Percentiles rank a stretch among this genome's conserved stretches.
Evolutionary conservation across 2,329 filamentous ascomycete species (phyloP).

Genomic region (Diaporthe australafricana): DNA sequence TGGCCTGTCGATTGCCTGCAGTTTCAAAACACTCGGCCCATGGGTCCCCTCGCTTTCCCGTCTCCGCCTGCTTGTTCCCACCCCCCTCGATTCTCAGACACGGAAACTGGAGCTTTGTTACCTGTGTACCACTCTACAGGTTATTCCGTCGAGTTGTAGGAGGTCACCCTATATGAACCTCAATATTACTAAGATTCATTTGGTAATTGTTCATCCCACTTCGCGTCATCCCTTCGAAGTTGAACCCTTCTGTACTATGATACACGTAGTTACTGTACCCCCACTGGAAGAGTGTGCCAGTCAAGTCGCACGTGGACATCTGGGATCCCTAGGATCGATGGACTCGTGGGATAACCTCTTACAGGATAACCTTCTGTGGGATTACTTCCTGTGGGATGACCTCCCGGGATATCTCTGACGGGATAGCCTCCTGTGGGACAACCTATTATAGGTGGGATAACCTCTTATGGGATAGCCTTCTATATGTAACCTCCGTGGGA

Average conservation of each 20-base stretch:
- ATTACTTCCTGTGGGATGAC: too few relatives aligned
- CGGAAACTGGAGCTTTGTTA: neutral
- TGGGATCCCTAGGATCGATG: neutral
- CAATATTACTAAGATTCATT: too few relatives aligned
- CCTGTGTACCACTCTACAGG: neutral
- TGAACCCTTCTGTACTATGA: neutral
- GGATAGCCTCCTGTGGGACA: too few relatives aligned
- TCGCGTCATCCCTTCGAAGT: too few relatives aligned
- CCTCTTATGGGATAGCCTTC: too few relatives aligned
- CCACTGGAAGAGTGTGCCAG: neutral
- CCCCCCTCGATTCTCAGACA: neutral
- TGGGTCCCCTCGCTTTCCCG: conserved; percentile 12
- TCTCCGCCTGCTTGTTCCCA: neutral
- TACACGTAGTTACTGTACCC: too few relatives aligned
- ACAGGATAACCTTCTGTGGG: too few relatives aligned
- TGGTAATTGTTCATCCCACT: neutral
- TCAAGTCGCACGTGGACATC: neutral
- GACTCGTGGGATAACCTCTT: too few relatives aligned
- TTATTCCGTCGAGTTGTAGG: neutral
- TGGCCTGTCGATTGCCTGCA: conserved; percentile 22
- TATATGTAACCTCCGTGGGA: too few relatives aligned
- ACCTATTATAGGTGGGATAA: too few relatives aligned
- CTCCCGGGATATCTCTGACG: too few relatives aligned
- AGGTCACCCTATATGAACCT: too few relatives aligned
- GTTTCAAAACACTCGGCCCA: conserved; percentile 23